Evolutionary conservation across 1,284 basidiomycete species (phyloP).

Genomic region (Tilletia walkeri): DNA sequence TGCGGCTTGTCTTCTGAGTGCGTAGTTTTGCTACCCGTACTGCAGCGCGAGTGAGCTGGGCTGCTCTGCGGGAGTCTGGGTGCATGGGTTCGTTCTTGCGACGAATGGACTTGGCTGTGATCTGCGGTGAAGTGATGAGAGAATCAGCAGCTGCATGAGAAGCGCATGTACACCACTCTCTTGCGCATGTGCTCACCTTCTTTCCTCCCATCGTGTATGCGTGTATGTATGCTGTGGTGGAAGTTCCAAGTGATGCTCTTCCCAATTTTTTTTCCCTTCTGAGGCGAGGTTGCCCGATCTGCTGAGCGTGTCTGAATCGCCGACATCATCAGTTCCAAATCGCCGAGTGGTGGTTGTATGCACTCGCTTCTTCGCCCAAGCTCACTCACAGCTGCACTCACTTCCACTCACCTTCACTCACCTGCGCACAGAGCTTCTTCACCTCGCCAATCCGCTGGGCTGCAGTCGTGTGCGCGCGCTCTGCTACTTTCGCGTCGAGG

Average conservation of each 20-base stretch:
- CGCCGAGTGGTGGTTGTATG: too few species aligned
- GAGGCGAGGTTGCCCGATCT: background rate
- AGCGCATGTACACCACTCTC: too few species aligned
- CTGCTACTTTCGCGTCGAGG: too few species aligned
- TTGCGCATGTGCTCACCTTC: conserved; percentile 29
- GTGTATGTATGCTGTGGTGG: background rate
- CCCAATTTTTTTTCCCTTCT: background rate
- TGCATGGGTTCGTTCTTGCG: conserved; percentile 50
- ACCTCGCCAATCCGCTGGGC: too few species aligned
- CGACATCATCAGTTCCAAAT: background rate
- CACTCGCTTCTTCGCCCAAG: too few species aligned
- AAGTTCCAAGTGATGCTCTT: background rate
- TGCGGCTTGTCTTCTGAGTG: conserved; percentile 16
- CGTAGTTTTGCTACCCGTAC: conserved; percentile 41
- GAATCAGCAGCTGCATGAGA: background rate
- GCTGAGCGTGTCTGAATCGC: background rate
- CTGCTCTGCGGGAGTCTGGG: conserved; percentile 48
- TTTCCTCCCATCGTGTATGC: conserved; percentile 40
- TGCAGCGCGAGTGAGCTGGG: conserved; percentile 43
- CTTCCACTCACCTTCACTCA: too few species aligned
- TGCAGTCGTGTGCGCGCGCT: too few species aligned
- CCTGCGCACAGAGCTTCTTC: too few species aligned
- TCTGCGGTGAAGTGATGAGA: conserved; percentile 22
- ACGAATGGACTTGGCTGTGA: conserved; percentile 50
- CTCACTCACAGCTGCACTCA: too few species aligned